Evolutionary conservation across 2,329 filamentous ascomycete species (phyloP).

Genomic region (Arthrobotrys musiformis): DNA sequence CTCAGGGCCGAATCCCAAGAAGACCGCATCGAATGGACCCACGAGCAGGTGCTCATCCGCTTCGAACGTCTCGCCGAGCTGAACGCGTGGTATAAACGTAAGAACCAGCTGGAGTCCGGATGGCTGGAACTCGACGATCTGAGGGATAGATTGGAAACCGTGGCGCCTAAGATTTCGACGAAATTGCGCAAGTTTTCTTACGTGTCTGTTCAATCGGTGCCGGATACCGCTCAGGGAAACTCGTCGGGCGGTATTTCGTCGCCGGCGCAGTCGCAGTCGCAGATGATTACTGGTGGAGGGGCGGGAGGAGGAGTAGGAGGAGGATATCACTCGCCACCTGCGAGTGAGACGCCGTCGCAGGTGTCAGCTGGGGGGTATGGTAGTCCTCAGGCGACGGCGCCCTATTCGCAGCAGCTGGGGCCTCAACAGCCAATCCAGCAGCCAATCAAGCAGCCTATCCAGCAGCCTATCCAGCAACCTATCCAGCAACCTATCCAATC

Average conservation of each 20-base stretch:
- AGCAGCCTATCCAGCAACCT: constrained; percentile 6
- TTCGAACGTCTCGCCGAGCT: constrained; percentile 52
- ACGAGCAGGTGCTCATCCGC: constrained; percentile 51
- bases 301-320: not conserved
- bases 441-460: not conserved
- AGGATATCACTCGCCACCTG: constrained; percentile 32
- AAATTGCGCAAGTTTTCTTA: constrained; percentile 53
- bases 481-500: constrained; percentile 16
- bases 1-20: constrained; percentile 45
- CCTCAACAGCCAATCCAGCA: constrained; percentile 26
- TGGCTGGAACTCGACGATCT: constrained; percentile 53
- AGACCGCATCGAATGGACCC: constrained; percentile 50
- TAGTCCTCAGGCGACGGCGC: constrained; percentile 17
- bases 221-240: constrained; percentile 33
- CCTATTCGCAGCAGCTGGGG: not conserved
- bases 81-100: constrained; percentile 55
- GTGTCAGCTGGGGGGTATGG: constrained; percentile 20
- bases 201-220: constrained; percentile 7
- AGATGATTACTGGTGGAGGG: not conserved
- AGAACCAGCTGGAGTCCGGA: constrained; percentile 37
- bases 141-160: constrained; percentile 41
- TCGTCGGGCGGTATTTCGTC: not conserved
- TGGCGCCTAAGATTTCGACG: constrained; percentile 54
- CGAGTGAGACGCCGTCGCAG: constrained; percentile 23
- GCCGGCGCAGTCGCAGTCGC: not conserved